Evolutionary conservation across 73 alveolate genomes (phyloP).

Genomic region (Paramecium tetraurelia): DNA sequence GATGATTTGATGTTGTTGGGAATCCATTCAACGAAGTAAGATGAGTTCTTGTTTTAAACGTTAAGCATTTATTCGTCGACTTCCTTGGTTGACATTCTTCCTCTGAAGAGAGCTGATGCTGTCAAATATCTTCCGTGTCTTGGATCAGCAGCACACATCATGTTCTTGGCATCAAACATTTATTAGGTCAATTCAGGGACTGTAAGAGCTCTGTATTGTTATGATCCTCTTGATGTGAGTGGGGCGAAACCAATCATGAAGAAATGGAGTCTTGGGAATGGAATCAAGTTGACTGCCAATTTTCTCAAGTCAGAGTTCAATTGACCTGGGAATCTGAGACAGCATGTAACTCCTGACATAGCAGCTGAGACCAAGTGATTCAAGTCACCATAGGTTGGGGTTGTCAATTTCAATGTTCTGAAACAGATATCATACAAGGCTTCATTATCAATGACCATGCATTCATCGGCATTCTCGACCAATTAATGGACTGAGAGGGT

Average conservation of each 20-base stretch:
- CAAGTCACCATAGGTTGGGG: conserved; percentile 98
- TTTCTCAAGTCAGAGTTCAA: conserved; percentile 89
- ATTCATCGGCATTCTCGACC: conserved; percentile 97
- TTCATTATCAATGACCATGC: conserved; percentile 96
- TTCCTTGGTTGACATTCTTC: conserved; percentile 98
- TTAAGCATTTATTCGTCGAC: conserved; percentile 95
- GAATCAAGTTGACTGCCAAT: conserved; percentile 97
- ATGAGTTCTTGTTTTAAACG: conserved; percentile 92
- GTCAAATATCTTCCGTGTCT: conserved; percentile 97
- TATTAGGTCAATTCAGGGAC: conserved; percentile 97
- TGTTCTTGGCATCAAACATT: conserved; percentile 99
- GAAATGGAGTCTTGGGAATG: conserved; percentile 99
- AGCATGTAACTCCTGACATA: conserved; percentile 95
- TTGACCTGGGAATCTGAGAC: conserved; percentile 98
- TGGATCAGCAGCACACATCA: conserved; percentile 99
- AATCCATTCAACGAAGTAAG: conserved; percentile 97
- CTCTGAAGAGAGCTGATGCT: conserved; percentile 99
- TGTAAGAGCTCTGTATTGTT: conserved; percentile 96
- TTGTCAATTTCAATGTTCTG: conserved; percentile 96
- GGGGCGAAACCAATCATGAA: conserved; percentile 99
- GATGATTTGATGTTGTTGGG: conserved; percentile 94
- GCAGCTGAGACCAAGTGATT: conserved; percentile 96
- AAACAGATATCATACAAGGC: conserved; percentile 98
- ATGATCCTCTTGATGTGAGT: conserved; percentile 97
- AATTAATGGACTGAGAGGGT: conserved; percentile 97